Conservation (phyloP, 176 grass and related monocot genomes). For the Lolium multiflorum region DNA sequence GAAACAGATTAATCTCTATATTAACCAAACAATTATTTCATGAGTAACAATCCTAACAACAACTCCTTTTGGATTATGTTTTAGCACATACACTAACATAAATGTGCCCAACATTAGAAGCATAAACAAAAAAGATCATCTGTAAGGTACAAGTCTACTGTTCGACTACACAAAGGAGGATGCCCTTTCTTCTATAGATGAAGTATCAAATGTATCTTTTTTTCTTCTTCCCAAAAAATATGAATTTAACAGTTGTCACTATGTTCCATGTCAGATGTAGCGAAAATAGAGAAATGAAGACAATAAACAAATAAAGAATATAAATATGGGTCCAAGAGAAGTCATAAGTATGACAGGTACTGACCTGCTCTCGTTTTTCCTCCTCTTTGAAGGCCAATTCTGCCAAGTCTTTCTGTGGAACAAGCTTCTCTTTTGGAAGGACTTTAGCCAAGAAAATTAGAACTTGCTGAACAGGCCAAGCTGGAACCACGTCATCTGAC, state of each 20-base stretch:
- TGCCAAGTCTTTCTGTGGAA: slow-evolving; percentile 93
- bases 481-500: slow-evolving; percentile 79
- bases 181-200: neutral
- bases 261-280: slow-evolving; percentile 19
- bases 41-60: slow-evolving; percentile 10
- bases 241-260: neutral
- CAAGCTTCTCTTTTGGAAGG: slow-evolving; percentile 86
- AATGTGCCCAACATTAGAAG: slow-evolving; percentile 27
- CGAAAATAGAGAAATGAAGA: slow-evolving; percentile 25
- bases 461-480: slow-evolving; percentile 87
- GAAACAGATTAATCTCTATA: neutral
- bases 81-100: neutral
- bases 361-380: slow-evolving; percentile 80
- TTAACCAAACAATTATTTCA: neutral
- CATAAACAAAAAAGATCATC: neutral
- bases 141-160: neutral
- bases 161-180: slow-evolving; percentile 15
- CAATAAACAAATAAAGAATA: slow-evolving; percentile 5
- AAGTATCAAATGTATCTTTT: slow-evolving; percentile 21
- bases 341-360: slow-evolving; percentile 20
- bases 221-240: slow-evolving; percentile 11
- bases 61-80: neutral
- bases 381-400: slow-evolving; percentile 87
- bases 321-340: neutral
- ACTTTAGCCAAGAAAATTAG: slow-evolving; percentile 80